A percentile compares a stretch with the other conserved stretches of the same genome.
Conservation (phyloP, 768 basidiomycete species). For the Naganishia randhawae region DNA sequence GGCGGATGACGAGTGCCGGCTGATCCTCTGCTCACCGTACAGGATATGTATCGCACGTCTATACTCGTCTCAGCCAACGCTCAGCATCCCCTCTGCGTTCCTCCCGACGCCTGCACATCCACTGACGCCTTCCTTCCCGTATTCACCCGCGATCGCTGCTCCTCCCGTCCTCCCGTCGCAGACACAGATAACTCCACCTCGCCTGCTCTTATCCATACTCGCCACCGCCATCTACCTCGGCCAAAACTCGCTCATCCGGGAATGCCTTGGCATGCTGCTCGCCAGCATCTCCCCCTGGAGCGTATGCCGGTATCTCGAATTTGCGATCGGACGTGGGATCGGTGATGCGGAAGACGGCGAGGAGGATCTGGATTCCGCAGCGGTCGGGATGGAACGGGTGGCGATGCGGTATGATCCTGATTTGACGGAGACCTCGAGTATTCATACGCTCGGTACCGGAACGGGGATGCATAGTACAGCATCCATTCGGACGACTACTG, state of each 20-base stretch:
- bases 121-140: conserved; percentile 56
- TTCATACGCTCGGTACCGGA: neutral
- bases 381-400: conserved; percentile 4
- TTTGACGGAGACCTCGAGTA: neutral
- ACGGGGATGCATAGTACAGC: neutral
- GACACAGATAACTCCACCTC: conserved; percentile 72
- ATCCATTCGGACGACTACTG: neutral
- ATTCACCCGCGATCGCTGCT: conserved; percentile 26
- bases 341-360: conserved; percentile 46
- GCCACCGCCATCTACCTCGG: conserved; percentile 83
- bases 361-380: neutral
- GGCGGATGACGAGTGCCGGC: neutral
- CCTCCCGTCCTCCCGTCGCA: conserved; percentile 59
- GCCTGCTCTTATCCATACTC: conserved; percentile 77
- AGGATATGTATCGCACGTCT: conserved; percentile 81
- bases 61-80: conserved; percentile 76
- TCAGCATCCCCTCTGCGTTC: conserved; percentile 64
- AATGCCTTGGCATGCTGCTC: conserved; percentile 68
- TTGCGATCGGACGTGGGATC: conserved; percentile 62
- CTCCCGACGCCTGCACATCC: conserved; percentile 67
- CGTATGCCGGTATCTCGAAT: conserved; percentile 69
- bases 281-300: conserved; percentile 75
- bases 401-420: neutral
- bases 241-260: conserved; percentile 69
- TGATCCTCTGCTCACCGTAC: conserved; percentile 22